phyloP scores from a whole-genome alignment of 495 filamentous ascomycete genomes.

The Thozetella sp. region DNA sequence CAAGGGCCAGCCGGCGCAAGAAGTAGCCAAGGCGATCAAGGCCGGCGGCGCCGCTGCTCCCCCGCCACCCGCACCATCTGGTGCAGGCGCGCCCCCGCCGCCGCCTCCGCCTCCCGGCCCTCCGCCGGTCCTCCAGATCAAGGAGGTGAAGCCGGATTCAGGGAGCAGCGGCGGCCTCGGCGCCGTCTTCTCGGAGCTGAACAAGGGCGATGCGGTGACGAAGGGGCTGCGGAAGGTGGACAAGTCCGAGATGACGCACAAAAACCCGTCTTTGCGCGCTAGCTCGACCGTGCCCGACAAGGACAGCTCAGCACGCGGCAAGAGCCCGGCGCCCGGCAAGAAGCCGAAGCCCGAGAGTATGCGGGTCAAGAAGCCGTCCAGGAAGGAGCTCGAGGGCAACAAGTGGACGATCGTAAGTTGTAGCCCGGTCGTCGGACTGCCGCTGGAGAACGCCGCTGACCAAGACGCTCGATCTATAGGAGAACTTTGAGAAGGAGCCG shows the following conservation, averaged over 20 bases:
- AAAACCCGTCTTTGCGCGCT: conserved; percentile 89
- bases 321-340: conserved; percentile 82
- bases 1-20: conserved; percentile 72
- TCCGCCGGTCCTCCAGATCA: conserved; percentile 50
- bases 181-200: conserved; percentile 88
- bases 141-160: conserved; percentile 34
- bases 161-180: conserved; percentile 59
- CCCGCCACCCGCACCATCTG: conserved; percentile 36
- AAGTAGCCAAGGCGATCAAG: conserved; percentile 57
- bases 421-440: background rate
- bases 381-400: conserved; percentile 90
- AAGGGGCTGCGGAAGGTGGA: conserved; percentile 89
- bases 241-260: conserved; percentile 94
- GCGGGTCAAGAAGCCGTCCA: conserved; percentile 89
- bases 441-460: background rate
- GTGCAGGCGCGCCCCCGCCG: conserved; percentile 64
- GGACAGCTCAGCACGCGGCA: conserved; percentile 61
- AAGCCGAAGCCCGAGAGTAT: conserved; percentile 95
- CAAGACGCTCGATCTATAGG: conserved; percentile 43
- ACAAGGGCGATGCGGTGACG: conserved; percentile 84
- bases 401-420: conserved; percentile 83
- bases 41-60: conserved; percentile 30
- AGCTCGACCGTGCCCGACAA: conserved; percentile 67
- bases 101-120: conserved; percentile 74
- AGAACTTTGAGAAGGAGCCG: conserved; percentile 84